Percentiles rank a stretch among this genome's conserved stretches.
phyloP scores from a whole-genome alignment of 108 stramenopile species.

The Poteriospumella lacustris region DNA sequence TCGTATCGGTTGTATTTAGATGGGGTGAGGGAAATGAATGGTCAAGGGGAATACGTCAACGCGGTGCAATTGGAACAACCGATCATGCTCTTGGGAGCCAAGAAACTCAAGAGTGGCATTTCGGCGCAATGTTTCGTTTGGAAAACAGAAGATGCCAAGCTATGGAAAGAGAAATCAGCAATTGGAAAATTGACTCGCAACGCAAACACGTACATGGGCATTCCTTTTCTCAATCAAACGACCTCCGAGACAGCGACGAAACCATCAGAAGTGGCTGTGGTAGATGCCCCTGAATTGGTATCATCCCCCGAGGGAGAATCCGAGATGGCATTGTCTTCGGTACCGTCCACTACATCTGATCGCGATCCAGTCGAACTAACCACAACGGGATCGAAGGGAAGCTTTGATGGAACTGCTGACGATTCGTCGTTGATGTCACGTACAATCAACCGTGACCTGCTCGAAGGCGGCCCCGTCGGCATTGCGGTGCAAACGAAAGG shows the following conservation, averaged over 20 bases:
- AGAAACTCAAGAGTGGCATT: neutral
- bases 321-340: too few species aligned
- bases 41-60: neutral
- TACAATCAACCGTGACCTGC: neutral
- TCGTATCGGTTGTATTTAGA: neutral
- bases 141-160: neutral
- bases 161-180: constrained; percentile 14
- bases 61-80: neutral
- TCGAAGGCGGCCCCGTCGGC: neutral
- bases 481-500: neutral
- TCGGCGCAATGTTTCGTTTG: constrained; percentile 1
- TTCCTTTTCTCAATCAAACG: neutral
- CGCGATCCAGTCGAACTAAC: too few species aligned
- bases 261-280: neutral
- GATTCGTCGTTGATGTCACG: neutral
- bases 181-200: neutral
- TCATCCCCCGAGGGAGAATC: too few species aligned
- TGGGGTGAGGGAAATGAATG: neutral
- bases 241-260: neutral
- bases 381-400: neutral
- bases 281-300: too few species aligned
- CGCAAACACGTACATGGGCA: neutral
- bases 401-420: neutral
- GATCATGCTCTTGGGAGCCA: neutral
- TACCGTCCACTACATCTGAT: too few species aligned